phyloP scores from a whole-genome alignment of 495 filamentous ascomycete species.

The Chaetomium cochliodes region DNA sequence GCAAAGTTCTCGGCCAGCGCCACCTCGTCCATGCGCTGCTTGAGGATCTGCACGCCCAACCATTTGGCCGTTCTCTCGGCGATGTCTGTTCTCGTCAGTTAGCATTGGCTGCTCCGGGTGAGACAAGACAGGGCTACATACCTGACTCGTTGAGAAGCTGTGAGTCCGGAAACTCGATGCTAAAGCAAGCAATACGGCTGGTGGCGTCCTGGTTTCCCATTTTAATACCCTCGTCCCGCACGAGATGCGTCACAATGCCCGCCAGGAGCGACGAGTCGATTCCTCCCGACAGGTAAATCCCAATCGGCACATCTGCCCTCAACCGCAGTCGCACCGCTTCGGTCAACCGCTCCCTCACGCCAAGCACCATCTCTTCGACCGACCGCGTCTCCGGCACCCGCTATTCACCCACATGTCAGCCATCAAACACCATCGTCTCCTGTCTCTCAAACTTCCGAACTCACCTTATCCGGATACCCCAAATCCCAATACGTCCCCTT shows the following conservation, averaged over 20 bases:
- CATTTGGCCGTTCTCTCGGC: constrained; percentile 52
- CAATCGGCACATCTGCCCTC: constrained; percentile 54
- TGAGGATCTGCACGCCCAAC: constrained; percentile 49
- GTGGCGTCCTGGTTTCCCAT: constrained; percentile 39
- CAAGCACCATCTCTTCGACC: constrained; percentile 47
- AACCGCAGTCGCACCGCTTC: constrained; percentile 50
- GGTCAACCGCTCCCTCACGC: constrained; percentile 45
- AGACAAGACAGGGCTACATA: constrained; percentile 19
- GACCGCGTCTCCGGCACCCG: constrained; percentile 34
- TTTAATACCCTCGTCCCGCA: constrained; percentile 38
- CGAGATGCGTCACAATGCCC: constrained; percentile 52
- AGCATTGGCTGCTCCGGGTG: not conserved
- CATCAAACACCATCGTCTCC: not conserved
- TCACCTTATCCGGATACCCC: constrained; percentile 49
- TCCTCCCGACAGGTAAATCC: constrained; percentile 54
- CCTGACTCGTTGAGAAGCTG: constrained; percentile 50
- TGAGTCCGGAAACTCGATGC: constrained; percentile 48
- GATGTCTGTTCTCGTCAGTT: constrained; percentile 36
- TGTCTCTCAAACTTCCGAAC: not conserved
- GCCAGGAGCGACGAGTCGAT: constrained; percentile 54
- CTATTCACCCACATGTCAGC: constrained; percentile 14
- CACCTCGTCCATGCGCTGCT: constrained; percentile 47
- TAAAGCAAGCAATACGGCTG: constrained; percentile 44
- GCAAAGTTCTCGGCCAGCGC: constrained; percentile 47
- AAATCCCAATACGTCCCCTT: constrained; percentile 50